Evolutionary conservation across 1,284 basidiomycete genomes (phyloP), one percentile per base, ranked within the genome.

Genomic region (Amylostereum chailletii): DNA sequence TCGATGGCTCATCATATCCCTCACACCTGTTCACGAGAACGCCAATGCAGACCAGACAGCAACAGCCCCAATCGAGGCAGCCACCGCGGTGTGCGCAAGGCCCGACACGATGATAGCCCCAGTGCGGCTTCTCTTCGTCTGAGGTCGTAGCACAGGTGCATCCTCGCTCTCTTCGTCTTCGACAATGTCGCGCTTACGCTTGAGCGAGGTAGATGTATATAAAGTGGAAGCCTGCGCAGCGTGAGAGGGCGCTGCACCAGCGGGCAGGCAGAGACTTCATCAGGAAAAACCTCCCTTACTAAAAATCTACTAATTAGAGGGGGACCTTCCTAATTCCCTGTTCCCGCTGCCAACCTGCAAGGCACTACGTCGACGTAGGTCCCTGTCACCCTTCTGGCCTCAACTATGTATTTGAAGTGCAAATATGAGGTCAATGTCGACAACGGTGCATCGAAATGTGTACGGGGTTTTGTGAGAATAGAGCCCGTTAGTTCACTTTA

Each of bases 1-100:
- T 19, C 19, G 19, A 19, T 19, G 19, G 19, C 19, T 19, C 19
- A 19, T 19, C 19, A 19, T 19, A 19, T 19, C 19, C 19, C 19
- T 19, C 19, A 19, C 19, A 19, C 19, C 19, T n/a, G 27, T 31
- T 72, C 53, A 81, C 52, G 69, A 71, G 60, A 81, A 86, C 1
- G 83, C 83, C 51, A 86, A 65, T 27, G 81, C 81, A 31, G 78
- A 75, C 83, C 83, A 86, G 1, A 82, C 74, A 5, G 76, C 77
- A 9, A 80, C 76, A 11, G 82, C 83, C 32, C 83, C 83, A 38
- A 86, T 60, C 0, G 75, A 72, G 34, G 80, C 72, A 30, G 75
- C 76, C 2, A 77, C 75, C 4, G 77, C 74, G 5, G 81, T 83
- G 42, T 76, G 76, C 36, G 68, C 72, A 33, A 77, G 62, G 7